These are phyloP conservation scores for Chrysochromulina tobinii DNA, from an alignment of 78 protist genomes.

Conservation along the genomic window DNA sequence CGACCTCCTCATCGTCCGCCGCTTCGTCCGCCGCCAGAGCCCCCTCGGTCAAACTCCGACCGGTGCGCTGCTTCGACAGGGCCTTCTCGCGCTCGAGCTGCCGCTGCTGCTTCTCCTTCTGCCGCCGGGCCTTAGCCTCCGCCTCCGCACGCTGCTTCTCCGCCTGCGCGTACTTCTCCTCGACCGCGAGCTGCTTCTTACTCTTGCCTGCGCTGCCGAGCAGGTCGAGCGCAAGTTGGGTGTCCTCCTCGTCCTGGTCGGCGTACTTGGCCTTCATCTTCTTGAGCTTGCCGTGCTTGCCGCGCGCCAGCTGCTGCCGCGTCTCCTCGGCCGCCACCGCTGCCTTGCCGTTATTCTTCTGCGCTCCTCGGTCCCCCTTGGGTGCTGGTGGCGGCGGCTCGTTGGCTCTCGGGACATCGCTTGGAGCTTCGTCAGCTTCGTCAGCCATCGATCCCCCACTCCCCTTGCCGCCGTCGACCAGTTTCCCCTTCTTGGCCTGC, in stretches of 20 bases:
- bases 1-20: background rate
- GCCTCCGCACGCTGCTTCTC: constrained; percentile 12
- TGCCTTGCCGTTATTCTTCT: background rate
- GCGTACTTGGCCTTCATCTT: constrained; percentile 82
- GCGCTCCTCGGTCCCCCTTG: background rate
- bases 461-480: background rate
- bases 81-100: background rate
- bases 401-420: background rate
- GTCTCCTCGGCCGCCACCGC: background rate
- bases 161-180: constrained; percentile 13
- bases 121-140: background rate
- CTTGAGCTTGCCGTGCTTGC: constrained; percentile 76
- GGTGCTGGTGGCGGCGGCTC: background rate
- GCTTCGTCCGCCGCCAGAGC: no score
- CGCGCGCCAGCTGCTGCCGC: constrained; percentile 17
- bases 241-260: constrained; percentile 93
- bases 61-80: no score
- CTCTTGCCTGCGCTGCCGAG: constrained; percentile 21
- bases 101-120: background rate
- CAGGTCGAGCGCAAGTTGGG: constrained; percentile 35
- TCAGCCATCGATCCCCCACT: background rate
- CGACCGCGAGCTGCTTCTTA: constrained; percentile 20
- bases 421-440: background rate
- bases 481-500: background rate
- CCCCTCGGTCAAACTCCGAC: no score